phyloP scores from a whole-genome alignment of 2,329 filamentous ascomycete genomes.

The Hypomyces perniciosus region DNA sequence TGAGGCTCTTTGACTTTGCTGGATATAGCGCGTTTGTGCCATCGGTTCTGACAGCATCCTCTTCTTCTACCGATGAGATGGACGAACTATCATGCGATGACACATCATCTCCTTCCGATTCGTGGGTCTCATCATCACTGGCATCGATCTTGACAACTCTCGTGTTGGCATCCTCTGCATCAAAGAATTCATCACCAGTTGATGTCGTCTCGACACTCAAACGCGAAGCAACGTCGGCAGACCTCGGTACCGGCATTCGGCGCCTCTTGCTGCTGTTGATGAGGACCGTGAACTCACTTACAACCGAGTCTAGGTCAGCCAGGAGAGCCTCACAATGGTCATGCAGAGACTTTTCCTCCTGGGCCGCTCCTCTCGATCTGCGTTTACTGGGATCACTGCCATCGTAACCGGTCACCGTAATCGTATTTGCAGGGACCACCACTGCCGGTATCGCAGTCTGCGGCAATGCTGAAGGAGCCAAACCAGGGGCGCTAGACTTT shows the following conservation, averaged over 20 bases:
- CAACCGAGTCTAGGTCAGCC: conserved; percentile 75
- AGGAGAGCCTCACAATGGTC: conserved; percentile 81
- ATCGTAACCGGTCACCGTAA: conserved; percentile 26
- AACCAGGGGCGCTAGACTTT: conserved; percentile 58
- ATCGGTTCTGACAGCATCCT: conserved; percentile 52
- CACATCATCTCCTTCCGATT: conserved; percentile 50
- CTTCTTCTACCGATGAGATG: conserved; percentile 53
- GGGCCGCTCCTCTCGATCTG: conserved; percentile 32
- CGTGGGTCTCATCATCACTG: conserved; percentile 60
- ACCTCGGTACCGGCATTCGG: conserved; percentile 50
- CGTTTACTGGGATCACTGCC: conserved; percentile 24
- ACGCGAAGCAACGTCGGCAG: conserved; percentile 39
- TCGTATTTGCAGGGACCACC: conserved; percentile 35
- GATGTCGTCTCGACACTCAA: conserved; percentile 74
- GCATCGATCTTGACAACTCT: conserved; percentile 69
- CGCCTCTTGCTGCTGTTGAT: conserved; percentile 75
- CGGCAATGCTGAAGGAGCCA: conserved; percentile 36
- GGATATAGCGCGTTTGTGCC: conserved; percentile 65
- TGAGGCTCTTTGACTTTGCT: conserved; percentile 64
- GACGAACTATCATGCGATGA: conserved; percentile 51
- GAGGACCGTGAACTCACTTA: conserved; percentile 73
- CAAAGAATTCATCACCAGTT: conserved; percentile 87
- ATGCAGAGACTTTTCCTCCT: conserved; percentile 62
- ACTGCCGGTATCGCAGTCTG: conserved; percentile 33
- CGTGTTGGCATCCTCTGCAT: conserved; percentile 64